Percentiles rank a stretch among this genome's conserved stretches.
These are phyloP conservation scores for Aspergillus jensenii DNA, from an alignment of 2,329 filamentous ascomycete genomes.

Conservation along the genomic window DNA sequence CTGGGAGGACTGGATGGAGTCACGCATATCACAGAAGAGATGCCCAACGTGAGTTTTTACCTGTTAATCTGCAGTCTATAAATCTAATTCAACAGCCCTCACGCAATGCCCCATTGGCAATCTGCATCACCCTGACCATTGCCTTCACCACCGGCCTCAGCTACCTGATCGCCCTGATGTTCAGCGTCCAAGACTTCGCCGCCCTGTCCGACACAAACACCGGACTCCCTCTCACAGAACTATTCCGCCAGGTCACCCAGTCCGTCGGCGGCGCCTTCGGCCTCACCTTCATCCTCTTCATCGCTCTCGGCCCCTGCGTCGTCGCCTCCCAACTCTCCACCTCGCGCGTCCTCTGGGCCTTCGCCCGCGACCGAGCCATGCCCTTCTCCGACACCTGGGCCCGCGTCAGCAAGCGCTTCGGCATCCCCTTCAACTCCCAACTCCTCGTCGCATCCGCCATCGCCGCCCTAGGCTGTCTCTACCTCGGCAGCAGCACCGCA, in stretches of 20 bases:
- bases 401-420: conserved; percentile 2
- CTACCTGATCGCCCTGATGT: conserved; percentile 8
- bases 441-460: conserved; percentile 1
- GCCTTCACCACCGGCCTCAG: conserved; percentile 5
- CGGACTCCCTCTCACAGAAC: conserved; percentile 3
- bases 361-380: conserved; percentile 11
- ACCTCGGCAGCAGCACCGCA: conserved; percentile 7
- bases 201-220: conserved; percentile 3
- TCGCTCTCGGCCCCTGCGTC: conserved; percentile 5
- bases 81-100: conserved; percentile 1
- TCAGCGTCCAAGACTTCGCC: conserved; percentile 7
- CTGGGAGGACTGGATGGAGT: conserved; percentile 3
- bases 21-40: conserved; percentile 11
- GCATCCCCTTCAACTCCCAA: conserved; percentile 8
- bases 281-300: conserved; percentile 8
- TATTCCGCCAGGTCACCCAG: conserved; percentile 6
- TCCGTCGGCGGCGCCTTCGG: conserved; percentile 7
- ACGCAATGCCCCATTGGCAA: conserved; percentile 7
- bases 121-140: conserved; percentile 4
- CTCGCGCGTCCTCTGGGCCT: conserved; percentile 12
- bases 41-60: conserved; percentile 2
- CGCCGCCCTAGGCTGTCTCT: conserved; percentile 6
- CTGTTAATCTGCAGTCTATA: background rate
- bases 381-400: conserved; percentile 2
- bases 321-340: conserved; percentile 6